Base-by-base conservation (phyloP, 768 basidiomycete species). In the Amanita jacksonii region DNA sequence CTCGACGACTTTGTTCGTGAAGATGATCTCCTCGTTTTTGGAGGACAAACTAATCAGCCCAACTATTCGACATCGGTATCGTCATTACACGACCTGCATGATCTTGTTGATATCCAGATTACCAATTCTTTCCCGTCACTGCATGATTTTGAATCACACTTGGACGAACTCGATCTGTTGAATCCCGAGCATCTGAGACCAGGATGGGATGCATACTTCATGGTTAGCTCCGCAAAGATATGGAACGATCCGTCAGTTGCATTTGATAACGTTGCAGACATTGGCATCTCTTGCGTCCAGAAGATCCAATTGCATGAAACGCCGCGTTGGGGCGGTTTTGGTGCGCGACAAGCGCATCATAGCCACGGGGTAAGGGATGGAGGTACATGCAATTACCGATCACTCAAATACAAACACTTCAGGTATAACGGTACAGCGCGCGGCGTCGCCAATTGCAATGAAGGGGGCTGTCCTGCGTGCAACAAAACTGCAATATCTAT, bases 371-470 rank as follows among this genome's bases (percentile, higher is more conserved):
- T 85, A 62, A 39, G 68, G 52, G 28, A 2, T 10, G 8, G 49
- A 36, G 39, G 35, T 16, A 31, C 31, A 34, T 16, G 8, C 25
- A 51, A 16, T 20, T 22, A 22, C 18, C 20, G n/a, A 18, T 45
- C 33, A 49, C 13, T 43, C 28, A 44, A 30, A 41, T 32, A 18
- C 5, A 13, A 49, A n/a, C 37, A 24, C 23, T n/a, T 36, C 49
- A 89, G 87, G 16, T 97, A 99, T 64, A 99, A 99, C 54, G 96
- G 96, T 3, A 98, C 96, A 0, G 88, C 96, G 3, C 76, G 92
- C 6, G 91, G 92, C 1, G 66, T 96, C 36, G 71, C 52, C 30
- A 99, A 99, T 57, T 99, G 96, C 59, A 80, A 80, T 52, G 79
- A 87, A 68, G 96, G 94, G 5, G 94, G 96, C 13, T 99, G 96